Conservation (phyloP, 2,329 filamentous ascomycete species). For the Simplicillium aogashimaense region DNA sequence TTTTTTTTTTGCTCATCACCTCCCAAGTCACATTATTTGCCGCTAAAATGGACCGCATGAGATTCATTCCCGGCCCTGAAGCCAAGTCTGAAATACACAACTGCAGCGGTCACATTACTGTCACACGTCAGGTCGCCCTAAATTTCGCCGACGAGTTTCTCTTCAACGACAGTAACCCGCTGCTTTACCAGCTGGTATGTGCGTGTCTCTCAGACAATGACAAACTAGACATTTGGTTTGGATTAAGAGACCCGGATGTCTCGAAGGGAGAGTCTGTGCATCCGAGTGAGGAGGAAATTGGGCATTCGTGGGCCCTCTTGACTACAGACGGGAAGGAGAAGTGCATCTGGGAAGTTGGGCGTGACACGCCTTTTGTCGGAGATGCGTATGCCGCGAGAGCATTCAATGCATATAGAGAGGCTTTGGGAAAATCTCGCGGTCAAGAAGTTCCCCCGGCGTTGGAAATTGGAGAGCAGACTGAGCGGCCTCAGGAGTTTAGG, state of each 20-base stretch:
- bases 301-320: conserved; percentile 9
- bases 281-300: conserved; percentile 6
- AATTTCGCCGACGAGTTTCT: conserved; percentile 10
- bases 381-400: conserved; percentile 8
- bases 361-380: conserved; percentile 6
- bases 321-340: conserved; percentile 6
- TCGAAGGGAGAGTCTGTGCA: conserved; percentile 3
- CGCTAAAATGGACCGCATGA: conserved; percentile 5
- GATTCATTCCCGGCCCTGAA: conserved; percentile 9
- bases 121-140: conserved; percentile 5
- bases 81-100: conserved; percentile 11
- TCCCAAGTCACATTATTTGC: background rate
- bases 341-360: conserved; percentile 9
- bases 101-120: conserved; percentile 8
- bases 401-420: conserved; percentile 9
- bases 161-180: conserved; percentile 3
- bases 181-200: conserved; percentile 6
- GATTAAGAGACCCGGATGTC: conserved; percentile 6
- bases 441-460: conserved; percentile 1
- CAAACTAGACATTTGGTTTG: conserved; percentile 10
- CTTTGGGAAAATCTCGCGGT: conserved; percentile 6
- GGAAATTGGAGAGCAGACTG: background rate
- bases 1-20: too few species aligned
- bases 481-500: conserved; percentile 2
- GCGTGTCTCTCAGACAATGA: conserved; percentile 9